phyloP scores from a whole-genome alignment of 2,329 filamentous ascomycete genomes.

The Pseudocercospora cruenta region DNA sequence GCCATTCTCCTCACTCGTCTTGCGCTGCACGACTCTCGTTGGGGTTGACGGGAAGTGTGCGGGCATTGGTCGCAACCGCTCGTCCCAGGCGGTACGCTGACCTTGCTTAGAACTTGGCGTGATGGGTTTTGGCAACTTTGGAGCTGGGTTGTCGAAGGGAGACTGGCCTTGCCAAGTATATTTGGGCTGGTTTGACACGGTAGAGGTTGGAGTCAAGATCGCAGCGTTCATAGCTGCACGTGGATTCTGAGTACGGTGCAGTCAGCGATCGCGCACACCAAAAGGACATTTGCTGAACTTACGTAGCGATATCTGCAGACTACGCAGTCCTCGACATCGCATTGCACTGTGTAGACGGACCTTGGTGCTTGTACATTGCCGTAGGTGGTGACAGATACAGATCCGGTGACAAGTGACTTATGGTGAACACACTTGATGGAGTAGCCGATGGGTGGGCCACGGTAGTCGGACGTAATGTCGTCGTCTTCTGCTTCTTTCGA shows the following conservation, averaged over 20 bases:
- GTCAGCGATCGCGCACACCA: background rate
- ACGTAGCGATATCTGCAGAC: background rate
- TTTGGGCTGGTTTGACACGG: background rate
- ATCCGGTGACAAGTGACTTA: background rate
- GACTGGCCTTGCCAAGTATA: background rate
- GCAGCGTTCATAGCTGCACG: background rate
- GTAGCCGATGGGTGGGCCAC: conserved; percentile 1
- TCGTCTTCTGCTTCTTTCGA: background rate
- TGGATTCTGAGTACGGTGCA: background rate
- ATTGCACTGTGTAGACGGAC: background rate
- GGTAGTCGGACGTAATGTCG: background rate
- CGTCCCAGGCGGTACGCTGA: background rate
- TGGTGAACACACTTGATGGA: background rate
- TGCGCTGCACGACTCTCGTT: background rate
- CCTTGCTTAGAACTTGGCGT: background rate
- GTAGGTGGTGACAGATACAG: background rate
- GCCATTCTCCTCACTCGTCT: background rate
- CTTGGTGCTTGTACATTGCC: background rate
- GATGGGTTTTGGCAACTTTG: background rate
- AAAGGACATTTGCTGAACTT: background rate
- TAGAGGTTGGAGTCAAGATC: background rate
- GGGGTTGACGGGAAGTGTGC: background rate
- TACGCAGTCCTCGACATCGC: background rate
- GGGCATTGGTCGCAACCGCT: background rate
- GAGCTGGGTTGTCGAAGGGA: background rate